Evolutionary conservation across 441 rosid species (phyloP).

Genomic region (Macaranga tanarius): DNA sequence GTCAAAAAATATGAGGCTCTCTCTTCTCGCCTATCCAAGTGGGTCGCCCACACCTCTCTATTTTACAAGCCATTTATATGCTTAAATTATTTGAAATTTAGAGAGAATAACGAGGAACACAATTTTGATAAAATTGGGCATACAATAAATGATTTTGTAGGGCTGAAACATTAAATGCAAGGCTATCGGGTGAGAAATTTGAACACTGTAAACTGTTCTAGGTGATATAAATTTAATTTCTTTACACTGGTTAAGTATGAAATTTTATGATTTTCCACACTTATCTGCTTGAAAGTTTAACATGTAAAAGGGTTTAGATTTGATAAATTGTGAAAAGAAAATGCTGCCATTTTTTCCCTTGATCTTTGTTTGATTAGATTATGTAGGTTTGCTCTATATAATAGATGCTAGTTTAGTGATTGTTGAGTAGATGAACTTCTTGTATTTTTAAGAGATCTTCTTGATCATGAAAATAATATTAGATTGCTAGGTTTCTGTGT

Average conservation of each 20-base stretch:
- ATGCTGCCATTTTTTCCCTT: not conserved
- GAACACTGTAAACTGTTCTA: not conserved
- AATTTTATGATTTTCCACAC: not conserved
- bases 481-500: too few relatives aligned
- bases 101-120: conserved; percentile 61
- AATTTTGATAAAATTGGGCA: conserved; percentile 64
- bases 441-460: not conserved
- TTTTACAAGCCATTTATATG: conserved; percentile 56
- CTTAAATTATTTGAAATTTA: conserved; percentile 54
- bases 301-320: not conserved
- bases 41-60: too few relatives aligned
- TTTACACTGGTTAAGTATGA: not conserved
- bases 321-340: not conserved
- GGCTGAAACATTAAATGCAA: conserved; percentile 27
- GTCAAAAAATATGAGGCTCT: too few relatives aligned
- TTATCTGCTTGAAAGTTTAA: not conserved
- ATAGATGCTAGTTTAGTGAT: not conserved
- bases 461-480: not conserved
- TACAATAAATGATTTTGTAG: conserved; percentile 65
- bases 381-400: too few relatives aligned
- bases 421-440: too few relatives aligned
- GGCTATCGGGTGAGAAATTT: not conserved
- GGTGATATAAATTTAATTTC: not conserved
- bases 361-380: not conserved
- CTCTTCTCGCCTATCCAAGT: too few relatives aligned